Evolutionary conservation across 129 eudicot species (phyloP).

Genomic region (Silybum marianum): DNA sequence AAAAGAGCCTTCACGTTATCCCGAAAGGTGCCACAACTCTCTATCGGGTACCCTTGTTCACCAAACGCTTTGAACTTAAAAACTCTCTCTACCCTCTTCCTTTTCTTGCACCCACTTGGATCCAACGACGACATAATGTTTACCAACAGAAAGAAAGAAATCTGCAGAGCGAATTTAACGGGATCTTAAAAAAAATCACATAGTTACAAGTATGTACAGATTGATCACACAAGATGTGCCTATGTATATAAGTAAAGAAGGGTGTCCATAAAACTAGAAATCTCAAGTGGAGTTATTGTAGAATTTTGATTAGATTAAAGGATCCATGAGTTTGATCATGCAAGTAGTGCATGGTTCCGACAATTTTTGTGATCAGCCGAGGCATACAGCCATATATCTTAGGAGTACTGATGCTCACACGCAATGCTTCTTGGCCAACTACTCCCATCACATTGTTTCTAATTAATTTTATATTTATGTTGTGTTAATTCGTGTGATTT

Average conservation of each 20-base stretch:
- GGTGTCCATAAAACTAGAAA: slow-evolving; percentile 14
- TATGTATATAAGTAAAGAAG: slow-evolving; percentile 31
- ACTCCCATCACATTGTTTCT: slow-evolving; percentile 29
- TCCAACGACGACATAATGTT: slow-evolving; percentile 68
- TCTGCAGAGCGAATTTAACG: slow-evolving; percentile 28
- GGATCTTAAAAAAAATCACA: slow-evolving; percentile 32
- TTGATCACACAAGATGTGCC: slow-evolving; percentile 70
- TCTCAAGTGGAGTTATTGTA: slow-evolving; percentile 29
- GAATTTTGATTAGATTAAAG: slow-evolving; percentile 38
- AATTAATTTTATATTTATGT: slow-evolving; percentile 17
- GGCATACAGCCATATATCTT: slow-evolving; percentile 48
- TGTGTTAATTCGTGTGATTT: slow-evolving; percentile 23
- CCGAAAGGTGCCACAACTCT: slow-evolving; percentile 66
- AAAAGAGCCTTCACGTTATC: slow-evolving; percentile 74
- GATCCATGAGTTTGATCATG: slow-evolving; percentile 69
- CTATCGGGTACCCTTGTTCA: slow-evolving; percentile 74
- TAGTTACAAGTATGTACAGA: slow-evolving; percentile 24
- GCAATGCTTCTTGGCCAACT: slow-evolving; percentile 58
- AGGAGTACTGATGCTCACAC: slow-evolving; percentile 32
- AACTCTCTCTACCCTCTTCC: slow-evolving; percentile 80
- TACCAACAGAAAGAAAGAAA: slow-evolving; percentile 32
- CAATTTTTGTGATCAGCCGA: slow-evolving; percentile 63
- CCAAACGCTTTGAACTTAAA: slow-evolving; percentile 83
- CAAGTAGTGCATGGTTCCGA: slow-evolving; percentile 47
- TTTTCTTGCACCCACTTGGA: slow-evolving; percentile 64